These are phyloP conservation scores for Orbilia javanica DNA, from an alignment of 2,329 filamentous ascomycete species.

Conservation along the genomic window DNA sequence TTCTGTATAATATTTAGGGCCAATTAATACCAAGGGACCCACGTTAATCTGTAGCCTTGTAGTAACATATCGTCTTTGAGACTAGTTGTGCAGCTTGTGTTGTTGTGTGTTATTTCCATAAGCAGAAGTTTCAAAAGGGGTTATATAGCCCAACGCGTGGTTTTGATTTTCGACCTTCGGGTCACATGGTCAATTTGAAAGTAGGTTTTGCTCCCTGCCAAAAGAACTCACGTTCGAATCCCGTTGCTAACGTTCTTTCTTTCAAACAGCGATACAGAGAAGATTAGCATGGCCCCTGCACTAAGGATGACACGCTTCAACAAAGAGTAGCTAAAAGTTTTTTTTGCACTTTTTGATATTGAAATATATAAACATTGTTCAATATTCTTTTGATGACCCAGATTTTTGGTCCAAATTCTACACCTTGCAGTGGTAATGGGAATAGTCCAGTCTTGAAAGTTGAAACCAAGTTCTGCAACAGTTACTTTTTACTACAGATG, in stretches of 20 bases:
- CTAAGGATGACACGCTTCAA: constrained; percentile 94
- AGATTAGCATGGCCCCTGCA: constrained; percentile 86
- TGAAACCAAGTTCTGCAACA: no score
- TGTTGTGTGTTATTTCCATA: constrained; percentile 18
- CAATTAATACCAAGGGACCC: no score
- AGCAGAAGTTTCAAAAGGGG: not conserved
- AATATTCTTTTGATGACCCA: no score
- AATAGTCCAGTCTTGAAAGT: no score
- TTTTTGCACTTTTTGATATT: constrained; percentile 49
- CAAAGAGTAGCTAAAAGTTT: constrained; percentile 70
- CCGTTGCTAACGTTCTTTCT: constrained; percentile 43
- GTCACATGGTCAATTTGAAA: constrained; percentile 59
- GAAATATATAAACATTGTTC: not conserved
- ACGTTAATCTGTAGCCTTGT: no score
- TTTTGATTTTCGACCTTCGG: constrained; percentile 54
- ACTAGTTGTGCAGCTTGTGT: not conserved
- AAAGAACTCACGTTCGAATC: constrained; percentile 38
- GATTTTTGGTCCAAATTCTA: no score
- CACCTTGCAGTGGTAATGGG: no score
- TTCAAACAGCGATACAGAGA: constrained; percentile 73
- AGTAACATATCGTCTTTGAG: not conserved
- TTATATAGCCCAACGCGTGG: constrained; percentile 17
- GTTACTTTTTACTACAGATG: no score
- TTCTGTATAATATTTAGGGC: no score
- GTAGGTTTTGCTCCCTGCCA: constrained; percentile 39